Conservation (phyloP, 352 stramenopile genomes). For the Aphanomyces astaci region DNA sequence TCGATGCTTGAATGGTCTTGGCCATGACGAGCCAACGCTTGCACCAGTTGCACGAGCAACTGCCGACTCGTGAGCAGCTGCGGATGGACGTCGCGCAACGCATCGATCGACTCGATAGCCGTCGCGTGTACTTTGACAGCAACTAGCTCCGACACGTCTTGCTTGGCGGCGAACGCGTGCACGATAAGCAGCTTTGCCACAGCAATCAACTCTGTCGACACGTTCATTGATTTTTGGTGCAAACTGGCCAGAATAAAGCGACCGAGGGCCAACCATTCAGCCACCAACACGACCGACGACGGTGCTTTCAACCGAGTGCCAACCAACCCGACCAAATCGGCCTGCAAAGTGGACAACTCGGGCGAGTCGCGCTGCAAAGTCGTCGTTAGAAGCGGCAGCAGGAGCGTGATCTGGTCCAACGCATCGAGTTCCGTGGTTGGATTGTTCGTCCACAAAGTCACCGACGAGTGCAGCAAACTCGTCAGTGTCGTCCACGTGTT, state of each 20-base stretch:
- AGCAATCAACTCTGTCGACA: background rate
- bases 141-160: conserved; percentile 42
- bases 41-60: conserved; percentile 42
- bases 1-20: conserved; percentile 38
- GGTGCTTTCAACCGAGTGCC: background rate
- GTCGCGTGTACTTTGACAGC: conserved; percentile 48
- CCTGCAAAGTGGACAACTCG: too few relatives aligned
- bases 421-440: background rate
- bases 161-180: conserved; percentile 53
- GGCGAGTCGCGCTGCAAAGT: too few relatives aligned
- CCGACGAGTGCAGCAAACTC: too few relatives aligned
- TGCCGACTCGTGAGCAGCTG: conserved; percentile 37
- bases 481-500: too few relatives aligned
- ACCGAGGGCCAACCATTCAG: background rate
- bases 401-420: background rate
- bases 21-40: conserved; percentile 34
- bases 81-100: conserved; percentile 34
- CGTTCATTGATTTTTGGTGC: too few relatives aligned
- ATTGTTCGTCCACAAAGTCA: background rate
- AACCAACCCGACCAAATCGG: too few relatives aligned
- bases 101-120: conserved; percentile 26
- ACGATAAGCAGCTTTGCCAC: conserved; percentile 34
- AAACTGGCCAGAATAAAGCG: background rate
- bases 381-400: background rate
- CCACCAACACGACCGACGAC: background rate